Conservation (phyloP, 129 eudicot genomes). For the Flaveria linearis region DNA sequence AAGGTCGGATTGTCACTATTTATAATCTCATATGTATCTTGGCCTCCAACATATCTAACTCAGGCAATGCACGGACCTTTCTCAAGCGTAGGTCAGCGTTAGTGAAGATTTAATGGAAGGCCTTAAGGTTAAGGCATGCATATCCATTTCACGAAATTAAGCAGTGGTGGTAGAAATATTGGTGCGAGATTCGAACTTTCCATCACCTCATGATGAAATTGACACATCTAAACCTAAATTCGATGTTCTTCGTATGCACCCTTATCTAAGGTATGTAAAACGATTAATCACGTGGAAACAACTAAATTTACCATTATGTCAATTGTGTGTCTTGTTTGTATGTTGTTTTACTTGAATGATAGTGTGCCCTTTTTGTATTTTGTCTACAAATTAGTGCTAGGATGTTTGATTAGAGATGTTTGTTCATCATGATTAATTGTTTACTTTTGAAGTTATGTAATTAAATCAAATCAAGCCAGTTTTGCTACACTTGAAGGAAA, state of each 20-base stretch:
- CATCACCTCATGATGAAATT: slow-evolving; percentile 62
- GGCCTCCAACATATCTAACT: too few species aligned
- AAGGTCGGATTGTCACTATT: too few species aligned
- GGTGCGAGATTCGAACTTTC: slow-evolving; percentile 81
- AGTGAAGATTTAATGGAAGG: slow-evolving; percentile 24
- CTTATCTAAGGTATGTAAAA: slow-evolving; percentile 72
- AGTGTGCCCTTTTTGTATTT: too few species aligned
- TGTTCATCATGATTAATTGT: too few species aligned
- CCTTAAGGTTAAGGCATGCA: slow-evolving; percentile 53
- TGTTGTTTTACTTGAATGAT: too few species aligned
- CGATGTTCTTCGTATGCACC: slow-evolving; percentile 93
- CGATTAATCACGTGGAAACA: neutral
- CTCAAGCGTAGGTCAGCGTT: neutral
- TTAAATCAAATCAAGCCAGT: too few species aligned
- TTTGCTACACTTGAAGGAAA: too few species aligned
- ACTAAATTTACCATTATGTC: too few species aligned
- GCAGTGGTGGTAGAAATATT: slow-evolving; percentile 71
- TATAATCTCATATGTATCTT: too few species aligned
- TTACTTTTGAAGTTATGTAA: too few species aligned
- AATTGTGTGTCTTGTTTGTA: too few species aligned
- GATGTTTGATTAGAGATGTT: neutral
- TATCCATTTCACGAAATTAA: slow-evolving; percentile 85
- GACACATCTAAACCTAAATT: slow-evolving; percentile 90
- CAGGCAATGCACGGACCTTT: too few species aligned
- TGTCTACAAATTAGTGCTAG: neutral